Conservation (phyloP, 768 basidiomycete genomes). For the Tubosaeta sp. region DNA sequence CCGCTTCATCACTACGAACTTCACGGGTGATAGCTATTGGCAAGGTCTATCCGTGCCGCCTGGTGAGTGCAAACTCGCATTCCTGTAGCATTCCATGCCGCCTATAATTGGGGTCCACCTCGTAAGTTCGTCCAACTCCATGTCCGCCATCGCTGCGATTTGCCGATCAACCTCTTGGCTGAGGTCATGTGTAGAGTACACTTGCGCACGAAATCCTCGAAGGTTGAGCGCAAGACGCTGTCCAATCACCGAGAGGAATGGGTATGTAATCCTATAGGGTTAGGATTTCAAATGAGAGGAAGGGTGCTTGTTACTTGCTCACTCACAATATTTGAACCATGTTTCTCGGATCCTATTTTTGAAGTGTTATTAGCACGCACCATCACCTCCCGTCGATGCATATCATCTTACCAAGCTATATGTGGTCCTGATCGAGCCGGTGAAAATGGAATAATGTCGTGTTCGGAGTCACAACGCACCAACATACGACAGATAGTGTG, state of each 20-base stretch:
- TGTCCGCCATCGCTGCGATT: neutral
- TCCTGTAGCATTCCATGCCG: too few relatives aligned
- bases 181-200: neutral
- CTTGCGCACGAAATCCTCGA: neutral
- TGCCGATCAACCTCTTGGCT: constrained; percentile 2
- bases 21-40: too few relatives aligned
- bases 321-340: neutral
- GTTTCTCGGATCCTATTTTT: neutral
- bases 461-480: neutral
- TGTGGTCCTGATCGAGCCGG: neutral
- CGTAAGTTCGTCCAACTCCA: neutral
- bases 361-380: neutral
- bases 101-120: too few relatives aligned
- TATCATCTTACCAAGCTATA: neutral
- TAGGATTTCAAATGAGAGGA: neutral
- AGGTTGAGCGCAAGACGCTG: constrained; percentile 2
- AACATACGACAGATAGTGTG: neutral
- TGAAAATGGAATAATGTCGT: neutral
- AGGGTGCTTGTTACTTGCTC: too few relatives aligned
- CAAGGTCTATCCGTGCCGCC: too few relatives aligned
- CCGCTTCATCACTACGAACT: too few relatives aligned
- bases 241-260: neutral
- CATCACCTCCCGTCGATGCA: too few relatives aligned
- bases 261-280: neutral
- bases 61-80: too few relatives aligned